These are phyloP conservation scores for Cladochytrium tenue DNA, from an alignment of 371 early-diverging fungal genomes.

Conservation along the genomic window DNA sequence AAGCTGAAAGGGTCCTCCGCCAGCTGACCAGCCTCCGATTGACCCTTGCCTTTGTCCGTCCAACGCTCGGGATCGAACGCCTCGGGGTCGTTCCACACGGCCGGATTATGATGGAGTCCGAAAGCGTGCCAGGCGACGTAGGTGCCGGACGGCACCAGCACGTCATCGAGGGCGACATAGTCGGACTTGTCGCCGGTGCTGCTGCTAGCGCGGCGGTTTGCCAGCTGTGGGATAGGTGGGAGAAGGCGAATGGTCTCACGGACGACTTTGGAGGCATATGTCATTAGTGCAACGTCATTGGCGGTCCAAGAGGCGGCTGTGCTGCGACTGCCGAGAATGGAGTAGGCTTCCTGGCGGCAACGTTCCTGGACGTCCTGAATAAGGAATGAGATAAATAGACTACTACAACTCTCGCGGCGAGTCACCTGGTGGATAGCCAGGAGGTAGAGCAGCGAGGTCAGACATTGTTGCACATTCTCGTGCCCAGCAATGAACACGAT, in stretches of 20 bases:
- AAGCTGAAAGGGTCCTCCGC: conserved; percentile 5
- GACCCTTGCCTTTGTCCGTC: neutral
- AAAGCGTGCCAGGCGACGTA: conserved; percentile 9
- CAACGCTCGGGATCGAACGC: conserved; percentile 8
- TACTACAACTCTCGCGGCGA: too few species aligned
- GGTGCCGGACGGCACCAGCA: neutral
- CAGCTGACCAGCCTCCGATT: neutral
- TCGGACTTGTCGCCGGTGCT: neutral
- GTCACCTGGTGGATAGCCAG: conserved; percentile 3
- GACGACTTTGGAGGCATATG: neutral
- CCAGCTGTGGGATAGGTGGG: conserved; percentile 5
- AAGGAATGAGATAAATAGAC: too few species aligned
- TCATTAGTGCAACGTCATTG: neutral
- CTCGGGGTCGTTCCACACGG: conserved; percentile 5
- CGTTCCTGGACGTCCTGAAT: neutral
- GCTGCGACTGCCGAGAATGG: neutral
- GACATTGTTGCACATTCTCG: conserved; percentile 6
- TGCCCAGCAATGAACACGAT: conserved; percentile 8
- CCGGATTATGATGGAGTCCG: neutral
- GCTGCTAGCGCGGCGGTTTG: conserved; percentile 2
- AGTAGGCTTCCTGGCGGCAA: neutral
- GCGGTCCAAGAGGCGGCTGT: neutral
- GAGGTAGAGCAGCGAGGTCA: conserved; percentile 4
- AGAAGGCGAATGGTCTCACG: neutral
- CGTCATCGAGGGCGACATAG: neutral